Evolutionary conservation across 2,329 filamentous ascomycete species (phyloP).

Genomic region (Xylariales sp.): DNA sequence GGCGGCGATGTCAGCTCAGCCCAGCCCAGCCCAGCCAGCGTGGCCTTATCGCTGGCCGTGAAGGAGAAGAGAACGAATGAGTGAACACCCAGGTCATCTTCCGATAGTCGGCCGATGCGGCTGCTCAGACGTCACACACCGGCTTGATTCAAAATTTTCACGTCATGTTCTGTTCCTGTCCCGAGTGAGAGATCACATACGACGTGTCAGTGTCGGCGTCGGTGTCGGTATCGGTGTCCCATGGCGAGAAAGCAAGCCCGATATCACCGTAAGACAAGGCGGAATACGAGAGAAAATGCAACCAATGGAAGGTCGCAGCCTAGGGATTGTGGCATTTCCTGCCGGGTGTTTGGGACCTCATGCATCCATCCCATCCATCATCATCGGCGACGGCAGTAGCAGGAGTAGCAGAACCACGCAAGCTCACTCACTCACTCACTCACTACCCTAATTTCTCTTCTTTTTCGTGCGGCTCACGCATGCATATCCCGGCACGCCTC

Average conservation of each 20-base stretch:
- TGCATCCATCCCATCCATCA: background rate
- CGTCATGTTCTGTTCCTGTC: no score
- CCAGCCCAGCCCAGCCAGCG: background rate
- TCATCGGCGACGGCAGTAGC: no score
- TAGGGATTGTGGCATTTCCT: no score
- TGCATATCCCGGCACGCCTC: background rate
- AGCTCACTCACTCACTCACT: background rate
- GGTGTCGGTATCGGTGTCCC: background rate
- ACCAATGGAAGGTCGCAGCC: no score
- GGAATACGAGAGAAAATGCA: background rate
- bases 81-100: background rate
- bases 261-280: conserved; percentile 1
- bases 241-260: background rate
- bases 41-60: background rate
- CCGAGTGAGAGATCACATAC: conserved; percentile 11
- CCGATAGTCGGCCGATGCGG: background rate
- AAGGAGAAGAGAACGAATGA: background rate
- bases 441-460: background rate
- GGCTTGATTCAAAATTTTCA: background rate
- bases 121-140: background rate
- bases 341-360: background rate
- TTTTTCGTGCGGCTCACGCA: conserved; percentile 1
- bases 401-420: background rate
- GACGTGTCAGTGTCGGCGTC: conserved; percentile 7
- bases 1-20: background rate